Percentiles rank a stretch among this genome's conserved stretches.
Evolutionary conservation across 805 yeast genomes (phyloP).

Genomic region (Candida boleticola): DNA sequence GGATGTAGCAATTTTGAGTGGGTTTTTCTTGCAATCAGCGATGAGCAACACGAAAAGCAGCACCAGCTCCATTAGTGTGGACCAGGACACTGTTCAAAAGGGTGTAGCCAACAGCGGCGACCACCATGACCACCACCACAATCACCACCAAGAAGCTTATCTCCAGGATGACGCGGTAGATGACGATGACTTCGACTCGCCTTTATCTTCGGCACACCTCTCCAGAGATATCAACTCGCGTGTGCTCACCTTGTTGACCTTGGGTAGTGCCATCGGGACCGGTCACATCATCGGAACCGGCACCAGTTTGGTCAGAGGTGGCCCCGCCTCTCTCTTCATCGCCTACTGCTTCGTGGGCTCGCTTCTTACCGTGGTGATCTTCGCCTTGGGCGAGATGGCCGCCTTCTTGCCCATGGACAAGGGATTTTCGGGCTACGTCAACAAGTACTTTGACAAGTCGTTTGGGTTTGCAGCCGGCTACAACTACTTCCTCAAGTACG

Average conservation of each 20-base stretch:
- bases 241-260: constrained; percentile 33
- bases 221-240: constrained; percentile 22
- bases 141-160: too few relatives aligned
- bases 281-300: constrained; percentile 34
- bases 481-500: constrained; percentile 34
- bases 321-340: constrained; percentile 32
- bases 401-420: constrained; percentile 35
- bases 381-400: constrained; percentile 40
- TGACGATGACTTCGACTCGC: too few relatives aligned
- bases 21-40: too few relatives aligned
- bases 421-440: constrained; percentile 29
- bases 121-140: too few relatives aligned
- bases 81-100: too few relatives aligned
- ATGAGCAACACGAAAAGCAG: too few relatives aligned
- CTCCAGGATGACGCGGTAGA: too few relatives aligned
- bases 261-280: constrained; percentile 35
- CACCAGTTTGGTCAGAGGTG: constrained; percentile 28
- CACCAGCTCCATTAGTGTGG: too few relatives aligned
- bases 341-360: constrained; percentile 29
- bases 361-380: constrained; percentile 28
- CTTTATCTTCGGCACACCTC: too few relatives aligned
- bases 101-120: too few relatives aligned
- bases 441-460: constrained; percentile 37
- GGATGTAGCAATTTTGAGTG: too few relatives aligned
- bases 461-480: constrained; percentile 33